Evolutionary conservation across 305 asterid species (phyloP).

Genomic region (Coffea humblotiana): DNA sequence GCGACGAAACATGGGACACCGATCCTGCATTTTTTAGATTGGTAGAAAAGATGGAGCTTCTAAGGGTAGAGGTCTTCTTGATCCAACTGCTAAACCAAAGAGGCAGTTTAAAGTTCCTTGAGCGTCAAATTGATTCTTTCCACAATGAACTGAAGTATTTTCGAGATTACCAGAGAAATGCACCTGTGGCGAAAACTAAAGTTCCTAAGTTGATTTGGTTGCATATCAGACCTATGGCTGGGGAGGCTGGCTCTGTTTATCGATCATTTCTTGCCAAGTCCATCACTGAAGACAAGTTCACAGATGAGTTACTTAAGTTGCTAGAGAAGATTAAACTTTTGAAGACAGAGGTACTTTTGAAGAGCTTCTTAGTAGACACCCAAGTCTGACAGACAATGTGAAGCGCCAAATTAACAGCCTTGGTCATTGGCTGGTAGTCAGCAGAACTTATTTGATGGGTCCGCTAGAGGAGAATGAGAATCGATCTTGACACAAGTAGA

Average conservation of each 20-base stretch:
- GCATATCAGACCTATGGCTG: neutral
- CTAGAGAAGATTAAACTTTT: constrained; percentile 3
- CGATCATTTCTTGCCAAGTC: neutral
- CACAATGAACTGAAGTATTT: neutral
- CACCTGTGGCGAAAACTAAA: too few relatives aligned
- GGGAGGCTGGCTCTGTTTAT: neutral
- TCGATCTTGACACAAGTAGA: neutral
- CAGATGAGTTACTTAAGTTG: neutral
- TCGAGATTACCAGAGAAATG: neutral
- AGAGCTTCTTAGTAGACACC: neutral
- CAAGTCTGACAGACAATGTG: neutral
- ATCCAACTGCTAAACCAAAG: neutral
- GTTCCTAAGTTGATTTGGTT: neutral
- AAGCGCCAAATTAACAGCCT: constrained; percentile 1
- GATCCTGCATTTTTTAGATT: neutral
- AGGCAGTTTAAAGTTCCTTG: neutral
- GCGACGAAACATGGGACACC: neutral
- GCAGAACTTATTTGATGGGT: constrained; percentile 1
- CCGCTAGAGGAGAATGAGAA: constrained; percentile 3
- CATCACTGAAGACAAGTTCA: neutral
- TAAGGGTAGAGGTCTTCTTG: neutral
- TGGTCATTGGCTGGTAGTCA: neutral
- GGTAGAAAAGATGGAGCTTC: constrained; percentile 8
- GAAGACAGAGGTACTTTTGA: neutral
- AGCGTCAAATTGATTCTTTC: neutral